A percentile compares a stretch with the other conserved stretches of the same genome.
phyloP scores from a whole-genome alignment of 805 yeast genomes.

The Ogataea paraovalis region DNA sequence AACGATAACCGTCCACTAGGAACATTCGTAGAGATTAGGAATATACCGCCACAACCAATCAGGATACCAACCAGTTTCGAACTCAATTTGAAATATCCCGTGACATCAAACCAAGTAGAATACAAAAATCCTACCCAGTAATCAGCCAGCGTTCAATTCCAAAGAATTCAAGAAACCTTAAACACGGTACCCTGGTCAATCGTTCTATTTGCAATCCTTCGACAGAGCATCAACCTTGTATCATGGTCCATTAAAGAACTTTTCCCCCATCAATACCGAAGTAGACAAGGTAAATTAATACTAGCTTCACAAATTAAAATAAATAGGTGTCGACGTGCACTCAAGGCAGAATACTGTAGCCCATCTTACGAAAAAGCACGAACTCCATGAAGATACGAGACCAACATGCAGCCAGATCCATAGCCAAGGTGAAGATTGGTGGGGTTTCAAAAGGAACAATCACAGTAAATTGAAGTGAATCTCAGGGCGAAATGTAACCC shows the following conservation, averaged over 20 bases:
- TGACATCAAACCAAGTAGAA: constrained; percentile 28
- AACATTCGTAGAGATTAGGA: constrained; percentile 99
- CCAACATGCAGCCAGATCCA: constrained; percentile 21
- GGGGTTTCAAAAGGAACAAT: neutral
- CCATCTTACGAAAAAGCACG: constrained; percentile 17
- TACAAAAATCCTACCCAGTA: constrained; percentile 27
- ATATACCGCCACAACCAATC: constrained; percentile 80
- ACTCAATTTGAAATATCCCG: constrained; percentile 44
- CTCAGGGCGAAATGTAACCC: neutral
- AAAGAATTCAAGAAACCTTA: constrained; percentile 56
- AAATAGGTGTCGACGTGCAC: constrained; percentile 33
- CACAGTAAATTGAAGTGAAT: too few species aligned
- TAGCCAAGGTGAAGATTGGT: constrained; percentile 40
- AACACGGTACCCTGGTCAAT: constrained; percentile 11
- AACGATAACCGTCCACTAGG: constrained; percentile 82
- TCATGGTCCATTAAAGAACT: constrained; percentile 35
- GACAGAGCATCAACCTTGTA: constrained; percentile 89
- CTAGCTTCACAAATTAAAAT: constrained; percentile 31
- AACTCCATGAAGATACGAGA: constrained; percentile 15
- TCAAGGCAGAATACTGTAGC: constrained; percentile 24
- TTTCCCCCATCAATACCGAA: constrained; percentile 27
- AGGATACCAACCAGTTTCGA: constrained; percentile 51
- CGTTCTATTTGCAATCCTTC: constrained; percentile 84
- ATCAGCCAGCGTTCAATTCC: constrained; percentile 10
- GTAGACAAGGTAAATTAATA: constrained; percentile 27